Conservation (phyloP, 2,329 filamentous ascomycete species). For the Neonectria hederae region DNA sequence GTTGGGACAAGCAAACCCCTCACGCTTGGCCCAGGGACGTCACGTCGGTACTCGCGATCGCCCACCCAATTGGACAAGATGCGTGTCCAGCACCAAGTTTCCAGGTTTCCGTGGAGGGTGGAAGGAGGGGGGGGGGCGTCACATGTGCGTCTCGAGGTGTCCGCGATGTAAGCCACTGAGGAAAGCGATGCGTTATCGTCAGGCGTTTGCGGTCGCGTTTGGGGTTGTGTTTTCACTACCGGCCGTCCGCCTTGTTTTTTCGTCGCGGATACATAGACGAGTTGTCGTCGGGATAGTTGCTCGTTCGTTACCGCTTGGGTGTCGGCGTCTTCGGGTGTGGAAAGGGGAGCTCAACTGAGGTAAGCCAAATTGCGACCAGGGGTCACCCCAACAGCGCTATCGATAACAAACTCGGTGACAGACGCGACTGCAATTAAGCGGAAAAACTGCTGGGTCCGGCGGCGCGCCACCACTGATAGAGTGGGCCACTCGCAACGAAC, state of each 20-base stretch:
- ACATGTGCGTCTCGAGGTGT: slow-evolving; percentile 39
- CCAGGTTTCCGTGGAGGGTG: slow-evolving; percentile 38
- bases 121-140: slow-evolving; percentile 40
- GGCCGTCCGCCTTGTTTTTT: neutral
- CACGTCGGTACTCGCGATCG: slow-evolving; percentile 25
- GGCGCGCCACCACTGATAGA: slow-evolving; percentile 22
- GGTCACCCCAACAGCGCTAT: slow-evolving; percentile 30
- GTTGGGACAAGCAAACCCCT: slow-evolving; percentile 38
- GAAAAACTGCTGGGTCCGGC: slow-evolving; percentile 33
- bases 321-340: slow-evolving; percentile 39
- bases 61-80: slow-evolving; percentile 40
- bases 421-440: slow-evolving; percentile 38
- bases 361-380: slow-evolving; percentile 38
- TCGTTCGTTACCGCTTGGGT: slow-evolving; percentile 30
- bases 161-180: slow-evolving; percentile 32
- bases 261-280: slow-evolving; percentile 20
- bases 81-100: slow-evolving; percentile 32
- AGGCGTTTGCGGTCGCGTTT: slow-evolving; percentile 21
- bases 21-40: slow-evolving; percentile 32
- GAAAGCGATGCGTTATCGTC: slow-evolving; percentile 22
- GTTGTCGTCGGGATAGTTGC: slow-evolving; percentile 28
- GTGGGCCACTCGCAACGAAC: slow-evolving; percentile 32
- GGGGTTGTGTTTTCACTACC: slow-evolving; percentile 3
- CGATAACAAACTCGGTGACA: slow-evolving; percentile 38
- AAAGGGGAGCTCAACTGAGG: slow-evolving; percentile 40